Evolutionary conservation across 805 yeast genomes (phyloP).

Genomic region (Candida maesae): DNA sequence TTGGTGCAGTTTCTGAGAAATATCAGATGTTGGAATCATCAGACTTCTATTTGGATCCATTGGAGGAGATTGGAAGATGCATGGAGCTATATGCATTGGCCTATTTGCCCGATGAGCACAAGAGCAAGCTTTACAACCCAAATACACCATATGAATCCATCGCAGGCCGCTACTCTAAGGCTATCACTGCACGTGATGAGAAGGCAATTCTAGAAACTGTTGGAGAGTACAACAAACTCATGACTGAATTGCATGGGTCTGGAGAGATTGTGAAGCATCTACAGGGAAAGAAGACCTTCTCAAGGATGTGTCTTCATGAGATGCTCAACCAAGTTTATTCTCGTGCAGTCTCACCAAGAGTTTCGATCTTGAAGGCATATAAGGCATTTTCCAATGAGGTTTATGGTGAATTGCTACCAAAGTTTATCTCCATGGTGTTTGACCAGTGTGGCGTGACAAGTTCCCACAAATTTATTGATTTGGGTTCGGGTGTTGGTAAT

Average conservation of each 20-base stretch:
- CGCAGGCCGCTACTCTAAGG: slow-evolving; percentile 35
- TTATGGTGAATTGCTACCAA: slow-evolving; percentile 86
- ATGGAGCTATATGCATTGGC: slow-evolving; percentile 41
- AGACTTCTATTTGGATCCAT: slow-evolving; percentile 56
- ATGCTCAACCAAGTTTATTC: slow-evolving; percentile 68
- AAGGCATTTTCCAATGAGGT: slow-evolving; percentile 87
- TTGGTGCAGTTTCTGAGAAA: slow-evolving; percentile 46
- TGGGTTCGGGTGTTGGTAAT: slow-evolving; percentile 95
- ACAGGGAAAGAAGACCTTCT: slow-evolving; percentile 30
- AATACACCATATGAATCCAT: slow-evolving; percentile 34
- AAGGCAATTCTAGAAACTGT: slow-evolving; percentile 32
- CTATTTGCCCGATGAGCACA: slow-evolving; percentile 38
- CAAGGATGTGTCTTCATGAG: slow-evolving; percentile 54
- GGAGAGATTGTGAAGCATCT: slow-evolving; percentile 32
- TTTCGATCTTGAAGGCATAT: slow-evolving; percentile 59
- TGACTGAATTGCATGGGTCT: slow-evolving; percentile 33
- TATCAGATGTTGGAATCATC: slow-evolving; percentile 48
- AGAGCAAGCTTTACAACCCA: slow-evolving; percentile 32
- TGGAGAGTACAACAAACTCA: slow-evolving; percentile 40
- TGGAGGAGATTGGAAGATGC: slow-evolving; percentile 53
- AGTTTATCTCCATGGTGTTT: slow-evolving; percentile 65
- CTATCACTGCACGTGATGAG: slow-evolving; percentile 30
- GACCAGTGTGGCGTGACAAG: slow-evolving; percentile 51
- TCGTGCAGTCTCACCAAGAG: slow-evolving; percentile 74
- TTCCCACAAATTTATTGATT: slow-evolving; percentile 66